Conservation (phyloP, 2,329 filamentous ascomycete species). For the Lasiodiplodia sp. region DNA sequence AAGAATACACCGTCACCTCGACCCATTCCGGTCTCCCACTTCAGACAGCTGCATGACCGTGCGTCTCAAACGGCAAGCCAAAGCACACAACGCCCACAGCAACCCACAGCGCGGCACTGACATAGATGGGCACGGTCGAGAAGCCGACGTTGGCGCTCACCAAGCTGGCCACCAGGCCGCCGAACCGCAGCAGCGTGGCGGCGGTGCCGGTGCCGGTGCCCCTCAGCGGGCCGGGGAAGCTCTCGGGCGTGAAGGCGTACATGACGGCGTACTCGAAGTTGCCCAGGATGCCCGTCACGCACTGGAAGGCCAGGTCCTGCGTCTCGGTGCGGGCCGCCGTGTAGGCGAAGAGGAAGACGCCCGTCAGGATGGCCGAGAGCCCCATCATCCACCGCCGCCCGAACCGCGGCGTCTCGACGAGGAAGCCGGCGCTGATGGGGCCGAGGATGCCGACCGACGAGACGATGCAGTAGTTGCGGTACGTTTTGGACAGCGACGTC, state of each 20-base stretch:
- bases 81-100: constrained; percentile 52
- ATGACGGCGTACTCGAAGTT: constrained; percentile 48
- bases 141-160: constrained; percentile 55
- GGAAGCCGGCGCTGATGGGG: constrained; percentile 52
- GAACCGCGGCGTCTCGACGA: constrained; percentile 50
- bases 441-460: constrained; percentile 50
- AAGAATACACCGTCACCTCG: too few species aligned
- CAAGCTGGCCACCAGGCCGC: constrained; percentile 52
- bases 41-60: constrained; percentile 46
- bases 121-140: constrained; percentile 55
- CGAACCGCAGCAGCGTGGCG: constrained; percentile 49
- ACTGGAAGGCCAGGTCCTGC: constrained; percentile 44
- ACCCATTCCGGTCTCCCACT: too few species aligned
- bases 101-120: constrained; percentile 55
- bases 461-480: constrained; percentile 32
- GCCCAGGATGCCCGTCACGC: constrained; percentile 56
- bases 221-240: constrained; percentile 63
- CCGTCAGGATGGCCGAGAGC: constrained; percentile 53
- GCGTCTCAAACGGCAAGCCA: constrained; percentile 55
- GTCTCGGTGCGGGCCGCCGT: constrained; percentile 51
- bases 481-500: constrained; percentile 24
- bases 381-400: constrained; percentile 57
- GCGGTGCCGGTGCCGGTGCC: constrained; percentile 63
- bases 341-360: constrained; percentile 57
- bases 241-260: constrained; percentile 63